Conservation (phyloP, 2,329 filamentous ascomycete genomes). For the Cercospora zeae-maydis region DNA sequence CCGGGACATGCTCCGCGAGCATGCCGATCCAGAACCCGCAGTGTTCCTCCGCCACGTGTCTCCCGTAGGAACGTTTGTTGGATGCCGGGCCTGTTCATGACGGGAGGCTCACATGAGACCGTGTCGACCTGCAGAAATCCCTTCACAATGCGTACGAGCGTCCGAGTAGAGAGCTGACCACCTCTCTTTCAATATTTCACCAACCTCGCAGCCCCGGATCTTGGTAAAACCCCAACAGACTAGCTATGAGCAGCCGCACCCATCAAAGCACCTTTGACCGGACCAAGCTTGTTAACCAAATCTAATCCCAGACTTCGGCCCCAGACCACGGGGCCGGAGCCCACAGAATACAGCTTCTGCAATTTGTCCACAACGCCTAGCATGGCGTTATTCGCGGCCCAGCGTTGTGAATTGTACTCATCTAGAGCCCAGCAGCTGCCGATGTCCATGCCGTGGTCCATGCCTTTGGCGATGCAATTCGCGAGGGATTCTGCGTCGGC, state of each 20-base stretch:
- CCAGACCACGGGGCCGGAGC: constrained; percentile 73
- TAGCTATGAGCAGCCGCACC: constrained; percentile 50
- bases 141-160: too few species aligned
- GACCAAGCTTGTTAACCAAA: constrained; percentile 69
- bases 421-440: constrained; percentile 76
- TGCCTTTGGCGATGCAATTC: constrained; percentile 69
- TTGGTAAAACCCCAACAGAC: neutral
- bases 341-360: constrained; percentile 85
- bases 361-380: constrained; percentile 82
- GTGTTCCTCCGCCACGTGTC: too few species aligned
- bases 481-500: constrained; percentile 80
- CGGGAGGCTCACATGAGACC: too few species aligned
- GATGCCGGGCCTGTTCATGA: too few species aligned
- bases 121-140: too few species aligned
- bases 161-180: too few species aligned
- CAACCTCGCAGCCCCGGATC: too few species aligned
- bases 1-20: too few species aligned
- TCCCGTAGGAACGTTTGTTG: too few species aligned
- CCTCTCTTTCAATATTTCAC: too few species aligned
- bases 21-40: too few species aligned
- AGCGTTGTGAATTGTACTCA: constrained; percentile 75
- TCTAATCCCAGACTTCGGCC: constrained; percentile 72
- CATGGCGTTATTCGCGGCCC: constrained; percentile 73
- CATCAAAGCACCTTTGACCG: constrained; percentile 86
- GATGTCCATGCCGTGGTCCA: constrained; percentile 81